These are phyloP conservation scores for Blastocystis sp. DNA, from an alignment of 352 stramenopile species.

Conservation along the genomic window DNA sequence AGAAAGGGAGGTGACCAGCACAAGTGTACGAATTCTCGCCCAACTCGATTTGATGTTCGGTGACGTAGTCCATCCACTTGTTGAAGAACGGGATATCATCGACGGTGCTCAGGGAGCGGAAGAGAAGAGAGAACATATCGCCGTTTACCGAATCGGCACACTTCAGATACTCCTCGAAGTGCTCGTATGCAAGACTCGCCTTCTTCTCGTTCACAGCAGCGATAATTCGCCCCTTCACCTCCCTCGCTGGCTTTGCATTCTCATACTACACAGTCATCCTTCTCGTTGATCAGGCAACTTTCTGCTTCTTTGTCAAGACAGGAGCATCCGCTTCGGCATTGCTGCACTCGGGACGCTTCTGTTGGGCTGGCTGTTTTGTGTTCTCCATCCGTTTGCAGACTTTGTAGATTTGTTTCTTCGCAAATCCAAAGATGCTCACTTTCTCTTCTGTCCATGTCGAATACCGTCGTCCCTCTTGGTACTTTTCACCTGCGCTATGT, in stretches of 20 bases:
- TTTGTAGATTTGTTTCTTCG: background rate
- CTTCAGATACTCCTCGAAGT: conserved; percentile 31
- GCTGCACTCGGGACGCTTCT: background rate
- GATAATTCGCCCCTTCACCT: conserved; percentile 23
- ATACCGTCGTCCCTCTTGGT: conserved; percentile 51
- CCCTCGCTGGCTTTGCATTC: conserved; percentile 4
- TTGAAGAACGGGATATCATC: conserved; percentile 39
- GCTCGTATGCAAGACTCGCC: background rate
- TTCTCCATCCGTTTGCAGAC: background rate
- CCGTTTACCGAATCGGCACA: conserved; percentile 10
- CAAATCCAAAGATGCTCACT: background rate
- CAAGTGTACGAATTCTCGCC: conserved; percentile 54
- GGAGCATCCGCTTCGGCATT: no score
- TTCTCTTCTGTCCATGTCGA: background rate
- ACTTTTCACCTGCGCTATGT: background rate
- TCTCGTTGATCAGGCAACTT: background rate
- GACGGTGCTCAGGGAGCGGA: conserved; percentile 5
- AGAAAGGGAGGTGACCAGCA: background rate
- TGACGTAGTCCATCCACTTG: conserved; percentile 7
- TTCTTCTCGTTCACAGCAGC: conserved; percentile 49
- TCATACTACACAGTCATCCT: background rate
- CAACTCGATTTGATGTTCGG: background rate
- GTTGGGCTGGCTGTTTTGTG: background rate
- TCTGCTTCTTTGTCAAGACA: conserved; percentile 33
- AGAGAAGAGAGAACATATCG: conserved; percentile 31